Conservation (phyloP, 2,329 filamentous ascomycete species). For the Hypoxylon rubiginosum region DNA sequence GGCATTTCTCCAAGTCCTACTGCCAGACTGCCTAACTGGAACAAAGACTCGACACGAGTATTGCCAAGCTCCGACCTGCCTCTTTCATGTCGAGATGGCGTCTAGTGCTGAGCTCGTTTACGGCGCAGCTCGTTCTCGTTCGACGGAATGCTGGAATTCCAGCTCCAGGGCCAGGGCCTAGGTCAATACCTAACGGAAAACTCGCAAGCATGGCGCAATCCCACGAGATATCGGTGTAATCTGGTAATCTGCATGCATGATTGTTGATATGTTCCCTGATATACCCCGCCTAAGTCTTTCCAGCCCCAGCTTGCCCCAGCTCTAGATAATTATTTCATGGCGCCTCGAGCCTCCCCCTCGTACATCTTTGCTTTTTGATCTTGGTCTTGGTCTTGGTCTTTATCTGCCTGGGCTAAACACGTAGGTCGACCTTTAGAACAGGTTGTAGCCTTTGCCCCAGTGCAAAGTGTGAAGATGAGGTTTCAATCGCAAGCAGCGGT, state of each 20-base stretch:
- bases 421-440: conserved; percentile 21
- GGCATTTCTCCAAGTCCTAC: conserved; percentile 13
- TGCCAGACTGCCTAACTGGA: too few species aligned
- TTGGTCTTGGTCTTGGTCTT: conserved; percentile 18
- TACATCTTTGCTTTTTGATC: conserved; percentile 22
- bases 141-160: conserved; percentile 33
- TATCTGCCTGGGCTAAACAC: conserved; percentile 8
- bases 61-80: conserved; percentile 40
- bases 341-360: conserved; percentile 13
- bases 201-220: conserved; percentile 37
- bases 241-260: conserved; percentile 36
- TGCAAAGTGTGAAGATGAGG: conserved; percentile 47
- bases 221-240: conserved; percentile 39
- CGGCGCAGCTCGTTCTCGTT: conserved; percentile 10
- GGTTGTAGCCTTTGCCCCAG: conserved; percentile 22
- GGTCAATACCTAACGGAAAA: conserved; percentile 26
- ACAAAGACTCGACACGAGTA: conserved; percentile 33
- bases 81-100: conserved; percentile 32
- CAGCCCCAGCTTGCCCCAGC: conserved; percentile 15
- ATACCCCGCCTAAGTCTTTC: conserved; percentile 37
- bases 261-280: conserved; percentile 35
- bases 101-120: conserved; percentile 34
- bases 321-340: conserved; percentile 26
- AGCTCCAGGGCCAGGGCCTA: conserved; percentile 22
- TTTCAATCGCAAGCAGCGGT: conserved; percentile 45